Evolutionary conservation across 495 filamentous ascomycete species (phyloP).

Genomic region (Talaromyces thailandensis): DNA sequence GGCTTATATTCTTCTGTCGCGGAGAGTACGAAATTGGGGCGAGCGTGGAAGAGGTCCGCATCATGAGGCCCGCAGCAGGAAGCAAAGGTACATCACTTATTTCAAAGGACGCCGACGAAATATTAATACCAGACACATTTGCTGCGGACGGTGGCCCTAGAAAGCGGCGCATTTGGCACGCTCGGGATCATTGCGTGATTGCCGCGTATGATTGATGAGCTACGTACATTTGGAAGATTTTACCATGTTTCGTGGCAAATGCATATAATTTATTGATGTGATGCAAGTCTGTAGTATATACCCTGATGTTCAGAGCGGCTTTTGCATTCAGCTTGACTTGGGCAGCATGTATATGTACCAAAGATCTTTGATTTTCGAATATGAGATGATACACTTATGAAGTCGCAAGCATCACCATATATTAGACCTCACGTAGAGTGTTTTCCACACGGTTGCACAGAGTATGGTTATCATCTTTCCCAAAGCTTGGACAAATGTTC

Average conservation of each 20-base stretch:
- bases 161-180: conserved; percentile 66
- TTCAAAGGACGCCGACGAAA: conserved; percentile 21
- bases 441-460: too few species aligned
- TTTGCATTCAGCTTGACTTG: background rate
- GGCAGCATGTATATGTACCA: background rate
- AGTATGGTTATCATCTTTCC: too few species aligned
- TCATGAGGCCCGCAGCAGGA: conserved; percentile 16
- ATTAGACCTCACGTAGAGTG: too few species aligned
- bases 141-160: conserved; percentile 43
- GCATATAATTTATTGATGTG: background rate
- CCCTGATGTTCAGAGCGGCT: conserved; percentile 2
- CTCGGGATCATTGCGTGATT: conserved; percentile 54
- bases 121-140: conserved; percentile 41
- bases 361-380: background rate
- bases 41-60: conserved; percentile 68
- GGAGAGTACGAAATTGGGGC: conserved; percentile 79
- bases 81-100: conserved; percentile 12
- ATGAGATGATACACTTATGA: background rate
- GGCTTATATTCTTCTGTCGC: conserved; percentile 61
- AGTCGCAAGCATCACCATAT: background rate
- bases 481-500: too few species aligned
- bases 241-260: background rate
- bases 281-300: background rate
- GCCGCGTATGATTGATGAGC: conserved; percentile 33
- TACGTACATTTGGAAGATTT: background rate